Percentiles rank a stretch among this genome's conserved stretches.
Evolutionary conservation across 2,329 filamentous ascomycete genomes (phyloP).

Genomic region (Fusarium tanahbumbuense): DNA sequence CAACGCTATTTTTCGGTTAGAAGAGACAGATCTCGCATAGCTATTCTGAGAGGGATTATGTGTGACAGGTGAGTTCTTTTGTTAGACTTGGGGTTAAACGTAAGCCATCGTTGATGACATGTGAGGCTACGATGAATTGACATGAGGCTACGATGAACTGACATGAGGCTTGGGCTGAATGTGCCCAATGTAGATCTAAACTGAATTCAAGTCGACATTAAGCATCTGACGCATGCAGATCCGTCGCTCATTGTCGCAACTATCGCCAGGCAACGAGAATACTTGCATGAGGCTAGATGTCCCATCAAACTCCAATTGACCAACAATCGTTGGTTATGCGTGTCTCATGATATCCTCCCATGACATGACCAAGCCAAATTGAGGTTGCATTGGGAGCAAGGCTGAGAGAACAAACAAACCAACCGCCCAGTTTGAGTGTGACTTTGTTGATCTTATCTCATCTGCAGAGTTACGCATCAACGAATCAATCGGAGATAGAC

Average conservation of each 20-base stretch:
- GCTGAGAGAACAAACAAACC: conserved; percentile 26
- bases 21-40: conserved; percentile 10
- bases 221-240: conserved; percentile 15
- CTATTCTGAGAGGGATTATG: conserved; percentile 8
- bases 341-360: conserved; percentile 24
- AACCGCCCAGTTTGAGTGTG: conserved; percentile 25
- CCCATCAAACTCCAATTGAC: conserved; percentile 16
- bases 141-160: not conserved
- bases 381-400: conserved; percentile 27
- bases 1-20: conserved; percentile 10
- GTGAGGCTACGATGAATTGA: not conserved
- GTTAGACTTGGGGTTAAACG: not conserved
- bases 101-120: conserved; percentile 1
- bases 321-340: conserved; percentile 9
- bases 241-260: not conserved
- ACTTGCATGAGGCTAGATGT: conserved; percentile 2
- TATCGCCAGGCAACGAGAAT: conserved; percentile 19
- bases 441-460: conserved; percentile 35
- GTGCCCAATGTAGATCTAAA: conserved; percentile 7
- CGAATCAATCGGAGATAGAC: conserved; percentile 24
- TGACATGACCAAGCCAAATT: conserved; percentile 25
- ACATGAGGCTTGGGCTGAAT: not conserved
- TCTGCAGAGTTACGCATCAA: conserved; percentile 8
- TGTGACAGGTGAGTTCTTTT: conserved; percentile 2
- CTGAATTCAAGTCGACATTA: conserved; percentile 1